Conservation (phyloP, 768 basidiomycete genomes). For the Agrocybe praecox region DNA sequence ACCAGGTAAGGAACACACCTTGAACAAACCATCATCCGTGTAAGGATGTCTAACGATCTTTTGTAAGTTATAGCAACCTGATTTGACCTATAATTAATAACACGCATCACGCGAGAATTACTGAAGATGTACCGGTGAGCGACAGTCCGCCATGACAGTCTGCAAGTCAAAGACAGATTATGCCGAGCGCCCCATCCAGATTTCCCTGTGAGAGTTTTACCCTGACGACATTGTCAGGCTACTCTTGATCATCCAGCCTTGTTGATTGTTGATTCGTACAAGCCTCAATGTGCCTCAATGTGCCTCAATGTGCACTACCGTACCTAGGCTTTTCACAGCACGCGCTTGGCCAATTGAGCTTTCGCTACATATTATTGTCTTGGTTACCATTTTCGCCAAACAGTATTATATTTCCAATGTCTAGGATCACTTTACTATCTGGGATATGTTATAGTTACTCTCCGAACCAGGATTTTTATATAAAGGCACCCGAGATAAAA, state of each 20-base stretch:
- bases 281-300: background rate
- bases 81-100: no score
- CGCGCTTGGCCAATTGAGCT: conserved; percentile 2
- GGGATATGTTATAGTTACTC: background rate
- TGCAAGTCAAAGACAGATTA: background rate
- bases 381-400: conserved; percentile 15
- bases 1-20: background rate
- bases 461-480: conserved; percentile 7
- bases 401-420: conserved; percentile 4
- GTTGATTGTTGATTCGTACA: background rate
- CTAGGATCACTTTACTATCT: background rate
- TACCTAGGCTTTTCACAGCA: background rate
- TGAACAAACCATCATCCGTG: no score
- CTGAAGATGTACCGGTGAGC: no score
- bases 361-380: conserved; percentile 15
- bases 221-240: conserved; percentile 8
- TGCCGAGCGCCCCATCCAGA: background rate
- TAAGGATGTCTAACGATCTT: no score
- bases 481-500: conserved; percentile 9
- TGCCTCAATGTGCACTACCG: background rate
- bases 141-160: no score
- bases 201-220: conserved; percentile 5
- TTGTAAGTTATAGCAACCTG: no score
- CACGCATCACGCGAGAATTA: no score
- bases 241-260: background rate